Percentiles rank a stretch among this genome's conserved stretches.
These are phyloP conservation scores for Pyrrhoderma lamaoense DNA, from an alignment of 1,284 basidiomycete genomes.

Conservation along the genomic window DNA sequence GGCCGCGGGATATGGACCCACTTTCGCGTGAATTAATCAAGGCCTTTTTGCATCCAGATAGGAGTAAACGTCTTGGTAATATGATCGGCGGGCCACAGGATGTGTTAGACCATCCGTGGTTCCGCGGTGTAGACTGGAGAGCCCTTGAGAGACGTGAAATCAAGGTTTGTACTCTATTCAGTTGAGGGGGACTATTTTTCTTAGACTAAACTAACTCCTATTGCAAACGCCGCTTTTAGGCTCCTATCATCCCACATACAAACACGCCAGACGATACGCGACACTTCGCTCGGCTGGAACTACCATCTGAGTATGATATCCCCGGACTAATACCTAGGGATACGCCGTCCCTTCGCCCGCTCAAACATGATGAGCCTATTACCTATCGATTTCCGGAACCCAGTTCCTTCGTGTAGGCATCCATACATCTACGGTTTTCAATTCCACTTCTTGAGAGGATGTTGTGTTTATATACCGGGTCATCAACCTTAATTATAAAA, in stretches of 20 bases:
- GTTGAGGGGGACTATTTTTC: constrained; percentile 32
- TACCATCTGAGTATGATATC: constrained; percentile 69
- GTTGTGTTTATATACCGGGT: background rate
- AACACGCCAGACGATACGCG: constrained; percentile 72
- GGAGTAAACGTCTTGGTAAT: constrained; percentile 88
- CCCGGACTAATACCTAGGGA: constrained; percentile 66
- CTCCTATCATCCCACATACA: constrained; percentile 75
- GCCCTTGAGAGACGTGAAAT: constrained; percentile 74
- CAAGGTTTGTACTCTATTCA: constrained; percentile 33
- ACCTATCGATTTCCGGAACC: constrained; percentile 42
- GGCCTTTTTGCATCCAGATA: constrained; percentile 90
- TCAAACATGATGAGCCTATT: constrained; percentile 57
- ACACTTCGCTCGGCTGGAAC: constrained; percentile 69
- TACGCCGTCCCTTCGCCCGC: constrained; percentile 39
- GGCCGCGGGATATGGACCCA: constrained; percentile 78
- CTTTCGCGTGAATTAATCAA: constrained; percentile 70
- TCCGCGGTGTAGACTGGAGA: constrained; percentile 89
- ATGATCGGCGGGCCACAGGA: constrained; percentile 90
- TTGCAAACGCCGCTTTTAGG: constrained; percentile 35
- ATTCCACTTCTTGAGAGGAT: background rate
- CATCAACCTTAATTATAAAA: background rate
- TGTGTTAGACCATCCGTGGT: constrained; percentile 92
- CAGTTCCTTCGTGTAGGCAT: background rate
- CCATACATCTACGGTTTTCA: constrained; percentile 6
- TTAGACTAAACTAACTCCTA: constrained; percentile 28